Percentiles rank a stretch among this genome's conserved stretches.
Conservation (phyloP, 257 asterid genomes). For the Leonotis leonurus region DNA sequence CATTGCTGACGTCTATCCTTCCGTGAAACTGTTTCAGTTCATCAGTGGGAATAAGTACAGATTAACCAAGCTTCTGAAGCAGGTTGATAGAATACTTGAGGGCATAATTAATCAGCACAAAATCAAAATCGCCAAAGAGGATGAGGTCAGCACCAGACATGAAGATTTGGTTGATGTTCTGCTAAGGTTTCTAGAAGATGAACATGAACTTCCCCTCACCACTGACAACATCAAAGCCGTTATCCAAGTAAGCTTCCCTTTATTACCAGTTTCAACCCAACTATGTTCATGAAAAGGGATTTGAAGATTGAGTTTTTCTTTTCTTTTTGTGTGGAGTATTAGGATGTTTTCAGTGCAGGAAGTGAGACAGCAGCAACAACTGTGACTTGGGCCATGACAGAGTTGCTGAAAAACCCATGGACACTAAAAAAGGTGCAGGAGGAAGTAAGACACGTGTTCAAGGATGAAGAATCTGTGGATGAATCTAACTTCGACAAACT, state of each 20-base stretch:
- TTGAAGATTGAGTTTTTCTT: not conserved
- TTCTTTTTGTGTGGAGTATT: no score
- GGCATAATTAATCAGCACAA: constrained; percentile 19
- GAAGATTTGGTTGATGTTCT: constrained; percentile 18
- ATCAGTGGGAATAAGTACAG: constrained; percentile 20
- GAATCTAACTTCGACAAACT: not conserved
- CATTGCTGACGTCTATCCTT: constrained; percentile 18
- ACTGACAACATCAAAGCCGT: constrained; percentile 16
- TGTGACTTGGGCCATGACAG: constrained; percentile 19
- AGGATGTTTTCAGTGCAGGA: constrained; percentile 17
- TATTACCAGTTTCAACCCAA: no score
- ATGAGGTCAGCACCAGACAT: not conserved
- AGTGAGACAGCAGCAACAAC: constrained; percentile 18
- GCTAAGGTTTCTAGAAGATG: constrained; percentile 6
- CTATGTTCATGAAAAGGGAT: no score
- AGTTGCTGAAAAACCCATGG: constrained; percentile 14
- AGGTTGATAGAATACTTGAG: constrained; percentile 14
- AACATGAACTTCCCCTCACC: constrained; percentile 10
- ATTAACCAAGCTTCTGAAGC: constrained; percentile 4
- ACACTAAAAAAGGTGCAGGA: not conserved
- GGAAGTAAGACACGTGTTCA: not conserved
- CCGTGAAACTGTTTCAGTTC: constrained; percentile 2
- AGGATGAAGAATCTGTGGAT: not conserved
- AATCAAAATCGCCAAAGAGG: not conserved
- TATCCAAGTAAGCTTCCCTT: constrained; percentile 7